phyloP scores from a whole-genome alignment of 805 yeast species.

The Candida anglica region DNA sequence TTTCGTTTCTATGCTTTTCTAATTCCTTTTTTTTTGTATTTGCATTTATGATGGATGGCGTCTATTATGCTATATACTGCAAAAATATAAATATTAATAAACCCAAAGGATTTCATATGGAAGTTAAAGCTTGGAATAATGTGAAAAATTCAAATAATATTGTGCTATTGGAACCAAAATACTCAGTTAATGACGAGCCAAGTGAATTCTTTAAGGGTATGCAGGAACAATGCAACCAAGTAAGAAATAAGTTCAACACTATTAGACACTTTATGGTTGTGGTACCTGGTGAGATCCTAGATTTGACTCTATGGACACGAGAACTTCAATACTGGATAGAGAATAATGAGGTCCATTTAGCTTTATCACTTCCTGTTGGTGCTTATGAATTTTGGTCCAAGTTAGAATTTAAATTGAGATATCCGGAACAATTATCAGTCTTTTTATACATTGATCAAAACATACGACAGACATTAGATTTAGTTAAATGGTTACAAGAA shows the following conservation, averaged over 20 bases:
- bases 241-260: neutral
- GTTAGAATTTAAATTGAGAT: neutral
- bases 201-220: neutral
- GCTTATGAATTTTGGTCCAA: slow-evolving; percentile 1
- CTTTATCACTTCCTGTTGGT: neutral
- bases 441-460: slow-evolving; percentile 1
- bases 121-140: neutral
- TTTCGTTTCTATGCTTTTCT: too few species aligned
- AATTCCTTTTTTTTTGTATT: too few species aligned
- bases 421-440: slow-evolving; percentile 1
- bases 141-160: neutral
- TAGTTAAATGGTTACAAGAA: neutral
- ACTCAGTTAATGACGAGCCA: neutral
- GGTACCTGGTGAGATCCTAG: slow-evolving; percentile 1
- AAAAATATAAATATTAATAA: neutral
- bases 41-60: slow-evolving; percentile 2
- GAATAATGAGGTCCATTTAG: too few species aligned
- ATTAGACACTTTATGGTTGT: neutral
- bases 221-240: neutral
- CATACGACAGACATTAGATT: neutral
- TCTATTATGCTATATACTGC: slow-evolving; percentile 1
- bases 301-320: too few species aligned
- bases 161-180: too few species aligned
- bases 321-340: too few species aligned
- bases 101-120: neutral